Evolutionary conservation across 345 rosid species (phyloP).

Genomic region (Trapa incisa): DNA sequence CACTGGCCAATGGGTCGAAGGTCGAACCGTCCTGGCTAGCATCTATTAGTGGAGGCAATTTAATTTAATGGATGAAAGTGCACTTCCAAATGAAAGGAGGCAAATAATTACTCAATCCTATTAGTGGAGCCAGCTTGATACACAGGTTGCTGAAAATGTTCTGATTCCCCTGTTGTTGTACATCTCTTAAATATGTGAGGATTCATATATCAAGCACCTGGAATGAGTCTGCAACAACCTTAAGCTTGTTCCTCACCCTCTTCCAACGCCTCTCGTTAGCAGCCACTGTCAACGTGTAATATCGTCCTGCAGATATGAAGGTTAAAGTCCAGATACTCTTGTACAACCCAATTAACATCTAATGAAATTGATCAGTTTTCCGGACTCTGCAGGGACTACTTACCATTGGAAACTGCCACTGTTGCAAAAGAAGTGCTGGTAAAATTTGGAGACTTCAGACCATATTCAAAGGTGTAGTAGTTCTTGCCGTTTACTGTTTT

Average conservation of each 20-base stretch:
- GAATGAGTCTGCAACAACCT: slow-evolving; percentile 74
- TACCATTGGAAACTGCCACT: slow-evolving; percentile 64
- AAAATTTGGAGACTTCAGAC: slow-evolving; percentile 54
- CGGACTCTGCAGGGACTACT: slow-evolving; percentile 6
- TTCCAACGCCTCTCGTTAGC: slow-evolving; percentile 73
- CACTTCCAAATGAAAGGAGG: background rate
- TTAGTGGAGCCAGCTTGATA: background rate
- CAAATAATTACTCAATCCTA: background rate
- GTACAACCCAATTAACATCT: background rate
- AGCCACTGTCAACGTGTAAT: slow-evolving; percentile 57
- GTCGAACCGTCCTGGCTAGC: no score
- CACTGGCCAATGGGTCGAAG: no score
- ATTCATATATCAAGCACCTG: slow-evolving; percentile 47
- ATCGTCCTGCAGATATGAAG: slow-evolving; percentile 34
- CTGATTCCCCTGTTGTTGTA: background rate
- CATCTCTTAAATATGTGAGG: background rate
- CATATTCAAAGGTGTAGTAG: slow-evolving; percentile 72
- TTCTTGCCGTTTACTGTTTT: slow-evolving; percentile 49
- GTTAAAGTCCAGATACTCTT: background rate
- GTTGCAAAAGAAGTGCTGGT: slow-evolving; percentile 59
- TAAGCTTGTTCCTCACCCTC: slow-evolving; percentile 43
- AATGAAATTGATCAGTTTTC: background rate
- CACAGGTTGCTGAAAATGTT: background rate
- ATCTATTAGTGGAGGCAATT: no score
- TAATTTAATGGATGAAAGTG: no score